A percentile compares a stretch with the other conserved stretches of the same genome.
These are phyloP conservation scores for Posidonia oceanica DNA, from an alignment of 116 monocot species.

Conservation along the genomic window DNA sequence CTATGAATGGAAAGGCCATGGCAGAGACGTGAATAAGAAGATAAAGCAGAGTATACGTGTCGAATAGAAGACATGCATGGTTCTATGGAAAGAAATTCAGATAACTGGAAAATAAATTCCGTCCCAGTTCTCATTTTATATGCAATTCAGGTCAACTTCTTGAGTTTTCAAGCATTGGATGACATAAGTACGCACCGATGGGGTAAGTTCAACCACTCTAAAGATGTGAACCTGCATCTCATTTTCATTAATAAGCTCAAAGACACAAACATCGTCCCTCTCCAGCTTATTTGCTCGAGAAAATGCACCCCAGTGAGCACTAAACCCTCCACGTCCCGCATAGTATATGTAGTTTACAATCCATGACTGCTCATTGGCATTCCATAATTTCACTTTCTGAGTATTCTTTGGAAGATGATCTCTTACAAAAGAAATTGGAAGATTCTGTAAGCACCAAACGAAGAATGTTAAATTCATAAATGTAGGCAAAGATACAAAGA, in stretches of 20 bases:
- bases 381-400: slow-evolving; percentile 10
- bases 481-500: background rate
- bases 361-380: slow-evolving; percentile 7
- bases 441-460: slow-evolving; percentile 6
- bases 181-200: background rate
- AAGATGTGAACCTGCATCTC: slow-evolving; percentile 17
- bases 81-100: too few species aligned
- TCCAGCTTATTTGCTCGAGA: slow-evolving; percentile 13
- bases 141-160: background rate
- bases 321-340: slow-evolving; percentile 6
- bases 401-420: slow-evolving; percentile 3
- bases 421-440: slow-evolving; percentile 11
- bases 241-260: slow-evolving; percentile 12
- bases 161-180: background rate
- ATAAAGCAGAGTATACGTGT: too few species aligned
- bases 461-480: background rate
- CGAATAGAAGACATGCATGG: too few species aligned
- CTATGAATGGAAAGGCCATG: too few species aligned
- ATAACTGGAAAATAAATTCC: background rate
- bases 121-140: background rate
- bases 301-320: slow-evolving; percentile 15
- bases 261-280: slow-evolving; percentile 14
- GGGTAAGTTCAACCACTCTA: slow-evolving; percentile 17
- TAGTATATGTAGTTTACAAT: slow-evolving; percentile 7
- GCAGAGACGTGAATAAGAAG: too few species aligned